Conservation (phyloP, 768 basidiomycete species). For the Leccinum aurantiacum region DNA sequence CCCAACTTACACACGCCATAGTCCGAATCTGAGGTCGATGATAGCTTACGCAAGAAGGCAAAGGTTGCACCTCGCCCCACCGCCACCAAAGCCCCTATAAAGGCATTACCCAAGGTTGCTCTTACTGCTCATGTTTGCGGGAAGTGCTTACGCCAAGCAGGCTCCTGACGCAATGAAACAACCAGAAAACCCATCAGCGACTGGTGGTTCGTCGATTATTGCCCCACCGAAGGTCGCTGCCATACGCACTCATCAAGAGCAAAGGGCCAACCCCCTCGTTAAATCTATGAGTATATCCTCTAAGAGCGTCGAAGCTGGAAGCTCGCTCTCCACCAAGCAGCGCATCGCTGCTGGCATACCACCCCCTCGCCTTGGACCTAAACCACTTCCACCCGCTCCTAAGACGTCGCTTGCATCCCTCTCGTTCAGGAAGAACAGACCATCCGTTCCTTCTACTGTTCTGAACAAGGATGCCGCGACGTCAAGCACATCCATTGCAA, state of each 20-base stretch:
- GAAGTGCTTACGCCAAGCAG: conserved; percentile 8
- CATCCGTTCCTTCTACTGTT: conserved; percentile 5
- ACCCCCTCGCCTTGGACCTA: conserved; percentile 36
- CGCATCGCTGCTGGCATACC: conserved; percentile 44
- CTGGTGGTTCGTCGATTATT: conserved; percentile 2
- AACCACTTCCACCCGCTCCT: conserved; percentile 26
- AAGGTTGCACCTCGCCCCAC: conserved; percentile 6
- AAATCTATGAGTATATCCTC: conserved; percentile 30
- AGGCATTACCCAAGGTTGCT: conserved; percentile 15
- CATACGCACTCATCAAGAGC: conserved; percentile 33
- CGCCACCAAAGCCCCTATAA: neutral
- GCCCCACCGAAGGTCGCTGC: conserved; percentile 16
- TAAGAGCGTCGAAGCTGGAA: conserved; percentile 28
- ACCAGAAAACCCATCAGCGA: conserved; percentile 5
- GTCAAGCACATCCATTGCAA: neutral
- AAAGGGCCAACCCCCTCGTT: conserved; percentile 31
- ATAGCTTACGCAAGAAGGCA: neutral
- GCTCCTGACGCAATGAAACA: conserved; percentile 2
- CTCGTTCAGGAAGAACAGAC: conserved; percentile 45
- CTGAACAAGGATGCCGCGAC: conserved; percentile 17
- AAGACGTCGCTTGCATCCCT: conserved; percentile 33
- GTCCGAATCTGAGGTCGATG: conserved; percentile 21
- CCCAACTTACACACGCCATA: conserved; percentile 2
- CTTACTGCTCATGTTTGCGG: neutral
- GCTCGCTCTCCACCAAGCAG: conserved; percentile 51